Conservation (phyloP, 306 rosid genomes). For the Cucurbita moschata region DNA sequence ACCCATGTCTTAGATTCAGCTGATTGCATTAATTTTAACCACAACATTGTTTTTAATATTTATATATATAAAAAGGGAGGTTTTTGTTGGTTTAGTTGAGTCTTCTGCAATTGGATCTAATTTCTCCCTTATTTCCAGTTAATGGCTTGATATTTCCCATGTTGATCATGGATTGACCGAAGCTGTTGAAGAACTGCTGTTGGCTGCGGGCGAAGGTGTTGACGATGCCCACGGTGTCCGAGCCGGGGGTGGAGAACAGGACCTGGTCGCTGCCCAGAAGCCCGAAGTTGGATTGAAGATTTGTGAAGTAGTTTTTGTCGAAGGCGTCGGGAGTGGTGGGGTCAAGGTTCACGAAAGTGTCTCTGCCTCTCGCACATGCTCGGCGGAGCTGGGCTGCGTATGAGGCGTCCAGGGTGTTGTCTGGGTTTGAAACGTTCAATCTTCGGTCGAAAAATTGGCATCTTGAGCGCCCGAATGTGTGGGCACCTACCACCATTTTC, state of each 20-base stretch:
- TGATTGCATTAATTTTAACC: too few relatives aligned
- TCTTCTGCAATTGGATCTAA: slow-evolving; percentile 22
- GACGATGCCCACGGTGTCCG: slow-evolving; percentile 14
- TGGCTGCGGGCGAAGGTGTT: slow-evolving; percentile 21
- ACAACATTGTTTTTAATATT: too few relatives aligned
- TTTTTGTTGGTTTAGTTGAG: not conserved
- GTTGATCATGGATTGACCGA: slow-evolving; percentile 28
- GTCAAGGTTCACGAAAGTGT: slow-evolving; percentile 14
- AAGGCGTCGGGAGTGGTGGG: slow-evolving; percentile 19
- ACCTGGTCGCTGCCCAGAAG: slow-evolving; percentile 30
- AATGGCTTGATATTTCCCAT: slow-evolving; percentile 25
- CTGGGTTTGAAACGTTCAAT: slow-evolving; percentile 12
- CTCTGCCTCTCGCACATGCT: slow-evolving; percentile 9
- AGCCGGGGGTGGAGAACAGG: slow-evolving; percentile 19
- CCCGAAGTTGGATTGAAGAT: slow-evolving; percentile 21
- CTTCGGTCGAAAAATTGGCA: slow-evolving; percentile 6
- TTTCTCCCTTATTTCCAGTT: slow-evolving; percentile 28
- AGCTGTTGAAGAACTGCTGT: slow-evolving; percentile 14
- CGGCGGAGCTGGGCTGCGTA: slow-evolving; percentile 17
- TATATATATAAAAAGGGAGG: too few relatives aligned
- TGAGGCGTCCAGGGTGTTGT: slow-evolving; percentile 13
- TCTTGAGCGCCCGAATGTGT: slow-evolving; percentile 30
- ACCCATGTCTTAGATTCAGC: too few relatives aligned
- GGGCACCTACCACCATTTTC: slow-evolving; percentile 18
- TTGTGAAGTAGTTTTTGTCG: slow-evolving; percentile 31